These are phyloP conservation scores for Babesia caballi DNA, from an alignment of 169 alveolate species.

Conservation along the genomic window DNA sequence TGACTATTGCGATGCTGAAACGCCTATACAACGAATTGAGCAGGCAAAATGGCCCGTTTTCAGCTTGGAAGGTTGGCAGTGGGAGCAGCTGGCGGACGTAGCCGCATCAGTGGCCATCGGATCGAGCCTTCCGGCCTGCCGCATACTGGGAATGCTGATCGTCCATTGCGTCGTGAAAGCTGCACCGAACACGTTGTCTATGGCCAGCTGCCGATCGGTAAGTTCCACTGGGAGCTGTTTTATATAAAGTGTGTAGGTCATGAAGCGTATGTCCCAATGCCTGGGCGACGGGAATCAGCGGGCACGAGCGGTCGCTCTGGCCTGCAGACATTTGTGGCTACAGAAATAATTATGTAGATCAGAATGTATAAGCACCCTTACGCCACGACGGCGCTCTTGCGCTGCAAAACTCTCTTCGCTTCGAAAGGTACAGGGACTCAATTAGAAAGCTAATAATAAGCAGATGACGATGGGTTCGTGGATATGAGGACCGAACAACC, in stretches of 20 bases:
- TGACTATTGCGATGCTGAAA: background rate
- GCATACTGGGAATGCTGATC: constrained; percentile 35
- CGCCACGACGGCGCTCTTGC: constrained; percentile 14
- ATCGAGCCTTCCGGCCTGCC: constrained; percentile 36
- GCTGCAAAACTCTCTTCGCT: constrained; percentile 43
- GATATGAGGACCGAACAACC: constrained; percentile 15
- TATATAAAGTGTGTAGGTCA: constrained; percentile 25
- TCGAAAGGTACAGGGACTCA: constrained; percentile 4
- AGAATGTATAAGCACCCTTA: constrained; percentile 44
- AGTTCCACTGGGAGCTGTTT: background rate
- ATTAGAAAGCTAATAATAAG: too few relatives aligned
- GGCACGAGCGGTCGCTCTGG: constrained; percentile 42
- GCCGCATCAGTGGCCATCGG: constrained; percentile 6
- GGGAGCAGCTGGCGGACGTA: constrained; percentile 16
- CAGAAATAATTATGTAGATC: background rate
- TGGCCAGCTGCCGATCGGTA: constrained; percentile 1
- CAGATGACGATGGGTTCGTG: constrained; percentile 16
- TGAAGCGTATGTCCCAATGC: constrained; percentile 37
- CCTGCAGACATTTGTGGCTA: constrained; percentile 50
- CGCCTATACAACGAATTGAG: too few relatives aligned
- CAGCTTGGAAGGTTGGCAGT: background rate
- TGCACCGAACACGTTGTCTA: constrained; percentile 10
- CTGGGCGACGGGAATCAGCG: constrained; percentile 43
- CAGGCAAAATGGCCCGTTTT: background rate
- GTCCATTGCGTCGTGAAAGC: constrained; percentile 9